phyloP scores from a whole-genome alignment of 2,329 filamentous ascomycete species.

The Thelonectria discophora region DNA sequence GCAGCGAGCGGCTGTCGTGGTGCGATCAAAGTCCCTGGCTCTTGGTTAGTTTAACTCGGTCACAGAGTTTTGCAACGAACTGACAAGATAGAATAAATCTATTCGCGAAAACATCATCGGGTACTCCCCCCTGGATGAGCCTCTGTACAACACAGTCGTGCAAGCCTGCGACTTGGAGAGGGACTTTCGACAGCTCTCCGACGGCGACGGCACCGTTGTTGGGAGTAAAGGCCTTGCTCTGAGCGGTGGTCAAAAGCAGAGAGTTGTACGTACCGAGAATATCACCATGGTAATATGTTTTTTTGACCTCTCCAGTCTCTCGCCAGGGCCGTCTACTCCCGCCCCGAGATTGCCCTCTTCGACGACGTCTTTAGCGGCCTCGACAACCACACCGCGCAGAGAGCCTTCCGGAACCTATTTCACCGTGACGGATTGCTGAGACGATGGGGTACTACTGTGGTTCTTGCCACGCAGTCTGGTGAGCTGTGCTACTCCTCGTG shows the following conservation, averaged over 20 bases:
- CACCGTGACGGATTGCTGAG: conserved; percentile 40
- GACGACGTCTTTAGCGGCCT: conserved; percentile 53
- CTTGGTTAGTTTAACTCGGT: conserved; percentile 27
- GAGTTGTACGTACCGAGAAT: conserved; percentile 44
- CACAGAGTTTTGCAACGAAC: background rate
- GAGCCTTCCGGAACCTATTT: conserved; percentile 46
- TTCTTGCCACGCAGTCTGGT: conserved; percentile 51
- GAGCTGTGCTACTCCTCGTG: background rate
- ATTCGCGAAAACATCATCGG: conserved; percentile 49
- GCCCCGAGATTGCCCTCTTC: conserved; percentile 44
- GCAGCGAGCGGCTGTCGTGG: conserved; percentile 36
- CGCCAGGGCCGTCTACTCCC: conserved; percentile 51
- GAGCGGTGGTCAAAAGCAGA: conserved; percentile 58
- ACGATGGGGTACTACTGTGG: conserved; percentile 45
- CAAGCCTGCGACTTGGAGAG: conserved; percentile 46
- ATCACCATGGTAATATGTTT: background rate
- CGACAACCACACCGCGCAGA: conserved; percentile 46
- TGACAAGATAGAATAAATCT: conserved; percentile 42
- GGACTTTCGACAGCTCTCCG: conserved; percentile 45
- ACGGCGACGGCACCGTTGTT: conserved; percentile 51
- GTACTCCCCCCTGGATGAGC: conserved; percentile 38
- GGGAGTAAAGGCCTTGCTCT: conserved; percentile 57
- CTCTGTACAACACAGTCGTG: conserved; percentile 40
- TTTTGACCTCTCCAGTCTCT: conserved; percentile 42
- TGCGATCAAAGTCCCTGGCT: conserved; percentile 50